These are phyloP conservation scores for Protomyces inundatus DNA, from an alignment of 1,139 yeast genomes.

Conservation along the genomic window DNA sequence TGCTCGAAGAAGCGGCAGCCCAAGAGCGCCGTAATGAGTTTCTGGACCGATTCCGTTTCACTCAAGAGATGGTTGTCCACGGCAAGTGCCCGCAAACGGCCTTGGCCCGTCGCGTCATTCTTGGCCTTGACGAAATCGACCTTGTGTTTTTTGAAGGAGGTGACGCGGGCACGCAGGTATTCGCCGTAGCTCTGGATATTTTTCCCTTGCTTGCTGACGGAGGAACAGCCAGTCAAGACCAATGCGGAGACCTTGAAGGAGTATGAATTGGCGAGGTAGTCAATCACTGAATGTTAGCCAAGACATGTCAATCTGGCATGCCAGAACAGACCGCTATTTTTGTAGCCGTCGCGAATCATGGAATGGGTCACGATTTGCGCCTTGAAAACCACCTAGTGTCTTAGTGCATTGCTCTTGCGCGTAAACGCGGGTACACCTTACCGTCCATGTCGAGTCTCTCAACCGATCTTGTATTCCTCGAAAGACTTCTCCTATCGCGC, in stretches of 20 bases:
- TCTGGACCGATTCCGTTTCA: conserved; percentile 78
- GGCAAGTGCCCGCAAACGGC: conserved; percentile 57
- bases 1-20: conserved; percentile 66
- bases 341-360: conserved; percentile 88
- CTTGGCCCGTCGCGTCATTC: conserved; percentile 42
- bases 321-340: conserved; percentile 39
- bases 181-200: conserved; percentile 58
- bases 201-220: conserved; percentile 33
- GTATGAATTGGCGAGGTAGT: conserved; percentile 56
- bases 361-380: conserved; percentile 78
- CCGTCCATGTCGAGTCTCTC: conserved; percentile 79
- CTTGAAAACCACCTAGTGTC: conserved; percentile 62
- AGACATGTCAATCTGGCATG: neutral
- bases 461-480: conserved; percentile 55
- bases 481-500: conserved; percentile 63
- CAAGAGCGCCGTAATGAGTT: conserved; percentile 69
- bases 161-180: conserved; percentile 63
- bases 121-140: conserved; percentile 71
- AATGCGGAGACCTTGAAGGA: conserved; percentile 52
- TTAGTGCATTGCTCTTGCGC: neutral
- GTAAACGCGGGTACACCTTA: conserved; percentile 28
- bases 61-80: conserved; percentile 80
- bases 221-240: conserved; percentile 20
- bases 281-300: conserved; percentile 47
- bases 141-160: conserved; percentile 59